A percentile compares a stretch with the other conserved stretches of the same genome.
These are phyloP conservation scores for Apiotrichum laibachii DNA, from an alignment of 1,284 basidiomycete species.

Conservation along the genomic window DNA sequence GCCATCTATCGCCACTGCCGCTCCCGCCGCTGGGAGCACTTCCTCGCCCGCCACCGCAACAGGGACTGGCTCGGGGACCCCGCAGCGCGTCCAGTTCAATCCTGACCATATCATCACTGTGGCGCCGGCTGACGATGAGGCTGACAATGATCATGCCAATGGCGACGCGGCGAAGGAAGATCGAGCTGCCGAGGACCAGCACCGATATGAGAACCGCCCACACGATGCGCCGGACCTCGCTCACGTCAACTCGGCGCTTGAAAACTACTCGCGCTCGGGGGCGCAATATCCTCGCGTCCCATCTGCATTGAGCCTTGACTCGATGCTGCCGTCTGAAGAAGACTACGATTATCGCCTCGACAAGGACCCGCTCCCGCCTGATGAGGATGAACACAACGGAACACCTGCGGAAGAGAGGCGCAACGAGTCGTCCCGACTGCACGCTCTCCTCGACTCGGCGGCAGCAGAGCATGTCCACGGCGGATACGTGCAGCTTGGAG, in stretches of 20 bases:
- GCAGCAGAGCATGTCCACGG: constrained; percentile 32
- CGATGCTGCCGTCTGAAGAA: constrained; percentile 24
- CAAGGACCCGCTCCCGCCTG: constrained; percentile 24
- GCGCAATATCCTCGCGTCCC: background rate
- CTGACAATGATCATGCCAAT: background rate
- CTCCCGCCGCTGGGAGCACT: background rate
- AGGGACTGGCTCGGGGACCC: constrained; percentile 22
- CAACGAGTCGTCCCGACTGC: constrained; percentile 14
- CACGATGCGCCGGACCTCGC: constrained; percentile 37
- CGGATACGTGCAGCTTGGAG: constrained; percentile 51
- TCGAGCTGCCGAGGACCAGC: background rate
- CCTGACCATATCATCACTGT: constrained; percentile 39
- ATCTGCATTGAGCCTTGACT: background rate
- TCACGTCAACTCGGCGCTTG: constrained; percentile 39
- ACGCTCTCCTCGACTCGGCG: constrained; percentile 32
- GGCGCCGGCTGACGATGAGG: constrained; percentile 21
- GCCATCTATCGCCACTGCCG: background rate
- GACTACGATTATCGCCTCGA: constrained; percentile 52
- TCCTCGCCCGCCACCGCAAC: background rate
- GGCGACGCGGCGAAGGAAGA: constrained; percentile 11
- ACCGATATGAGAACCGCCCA: background rate
- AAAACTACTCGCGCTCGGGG: constrained; percentile 26
- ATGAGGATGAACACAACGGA: constrained; percentile 2
- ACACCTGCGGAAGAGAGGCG: constrained; percentile 11
- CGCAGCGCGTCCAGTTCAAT: constrained; percentile 48